Percentiles rank a stretch among this genome's conserved stretches.
These are phyloP conservation scores for Xylaria flabelliformis DNA, from an alignment of 495 filamentous ascomycete genomes.

Conservation along the genomic window DNA sequence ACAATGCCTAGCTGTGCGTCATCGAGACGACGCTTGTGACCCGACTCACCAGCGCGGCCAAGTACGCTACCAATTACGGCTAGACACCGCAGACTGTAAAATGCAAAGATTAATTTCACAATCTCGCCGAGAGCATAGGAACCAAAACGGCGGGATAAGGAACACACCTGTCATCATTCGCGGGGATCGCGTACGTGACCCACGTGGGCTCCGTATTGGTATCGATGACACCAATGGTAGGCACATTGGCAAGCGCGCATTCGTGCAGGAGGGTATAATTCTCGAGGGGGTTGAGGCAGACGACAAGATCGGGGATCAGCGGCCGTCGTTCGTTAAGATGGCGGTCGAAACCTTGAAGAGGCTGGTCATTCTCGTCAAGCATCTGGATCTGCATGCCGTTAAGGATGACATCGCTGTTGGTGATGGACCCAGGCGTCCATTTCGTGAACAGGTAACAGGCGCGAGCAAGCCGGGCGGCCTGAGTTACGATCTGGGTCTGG, in stretches of 20 bases:
- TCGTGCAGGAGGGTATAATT: constrained; percentile 90
- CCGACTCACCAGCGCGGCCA: constrained; percentile 81
- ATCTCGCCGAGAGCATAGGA: neutral
- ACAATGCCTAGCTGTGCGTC: constrained; percentile 65
- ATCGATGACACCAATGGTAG: constrained; percentile 94
- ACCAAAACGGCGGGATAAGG: neutral
- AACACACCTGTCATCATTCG: constrained; percentile 88
- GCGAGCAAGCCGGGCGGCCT: constrained; percentile 75
- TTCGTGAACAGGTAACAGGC: constrained; percentile 91
- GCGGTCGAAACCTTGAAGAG: constrained; percentile 68
- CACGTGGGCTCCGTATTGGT: constrained; percentile 91
- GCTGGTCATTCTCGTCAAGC: constrained; percentile 72
- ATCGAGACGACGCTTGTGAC: constrained; percentile 67
- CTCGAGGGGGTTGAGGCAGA: constrained; percentile 91
- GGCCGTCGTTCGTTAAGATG: constrained; percentile 66
- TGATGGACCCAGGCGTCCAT: constrained; percentile 92
- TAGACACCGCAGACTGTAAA: constrained; percentile 73
- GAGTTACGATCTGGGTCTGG: constrained; percentile 78
- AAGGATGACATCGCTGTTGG: constrained; percentile 90
- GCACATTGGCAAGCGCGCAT: constrained; percentile 84
- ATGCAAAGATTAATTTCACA: constrained; percentile 6
- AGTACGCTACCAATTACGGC: constrained; percentile 84
- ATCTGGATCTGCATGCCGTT: constrained; percentile 68
- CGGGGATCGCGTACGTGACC: constrained; percentile 96
- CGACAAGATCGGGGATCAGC: constrained; percentile 86